Evolutionary conservation across 2,329 filamentous ascomycete species (phyloP).

Genomic region (Alternaria sp.): DNA sequence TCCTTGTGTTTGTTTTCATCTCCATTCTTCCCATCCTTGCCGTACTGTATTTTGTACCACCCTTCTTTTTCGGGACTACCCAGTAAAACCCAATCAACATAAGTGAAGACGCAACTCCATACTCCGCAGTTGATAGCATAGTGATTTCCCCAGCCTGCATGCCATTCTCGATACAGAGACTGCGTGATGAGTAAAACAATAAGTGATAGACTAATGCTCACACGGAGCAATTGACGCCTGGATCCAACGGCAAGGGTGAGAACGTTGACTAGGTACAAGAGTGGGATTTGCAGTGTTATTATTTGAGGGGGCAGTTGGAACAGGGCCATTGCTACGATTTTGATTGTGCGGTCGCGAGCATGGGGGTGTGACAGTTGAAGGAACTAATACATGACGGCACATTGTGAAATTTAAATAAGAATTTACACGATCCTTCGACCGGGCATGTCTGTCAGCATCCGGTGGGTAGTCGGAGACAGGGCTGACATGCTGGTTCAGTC

Average conservation of each 20-base stretch:
- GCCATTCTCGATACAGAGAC: constrained; percentile 24
- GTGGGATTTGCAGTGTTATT: constrained; percentile 17
- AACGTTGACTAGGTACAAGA: constrained; percentile 24
- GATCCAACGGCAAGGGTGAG: constrained; percentile 26
- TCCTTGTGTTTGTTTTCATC: not conserved
- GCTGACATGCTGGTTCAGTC: not conserved
- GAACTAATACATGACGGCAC: not conserved
- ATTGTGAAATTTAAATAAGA: not conserved
- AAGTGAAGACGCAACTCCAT: constrained; percentile 14
- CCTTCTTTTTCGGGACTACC: constrained; percentile 32
- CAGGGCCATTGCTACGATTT: constrained; percentile 2
- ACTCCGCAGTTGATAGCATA: constrained; percentile 24
- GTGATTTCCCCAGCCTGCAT: constrained; percentile 20
- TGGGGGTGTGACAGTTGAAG: not conserved
- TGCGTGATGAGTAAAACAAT: constrained; percentile 27
- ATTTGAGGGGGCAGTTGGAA: constrained; percentile 20
- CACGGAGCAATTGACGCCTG: constrained; percentile 10
- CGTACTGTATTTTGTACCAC: constrained; percentile 34
- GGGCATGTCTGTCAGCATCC: not conserved
- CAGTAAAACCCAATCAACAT: constrained; percentile 34
- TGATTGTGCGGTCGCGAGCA: not conserved
- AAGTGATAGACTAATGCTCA: constrained; percentile 23
- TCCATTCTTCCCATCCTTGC: constrained; percentile 5
- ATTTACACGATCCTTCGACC: not conserved
- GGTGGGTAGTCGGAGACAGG: not conserved